Evolutionary conservation across 1,139 yeast species (phyloP).

Genomic region (Blastobotrys petasosporus): DNA sequence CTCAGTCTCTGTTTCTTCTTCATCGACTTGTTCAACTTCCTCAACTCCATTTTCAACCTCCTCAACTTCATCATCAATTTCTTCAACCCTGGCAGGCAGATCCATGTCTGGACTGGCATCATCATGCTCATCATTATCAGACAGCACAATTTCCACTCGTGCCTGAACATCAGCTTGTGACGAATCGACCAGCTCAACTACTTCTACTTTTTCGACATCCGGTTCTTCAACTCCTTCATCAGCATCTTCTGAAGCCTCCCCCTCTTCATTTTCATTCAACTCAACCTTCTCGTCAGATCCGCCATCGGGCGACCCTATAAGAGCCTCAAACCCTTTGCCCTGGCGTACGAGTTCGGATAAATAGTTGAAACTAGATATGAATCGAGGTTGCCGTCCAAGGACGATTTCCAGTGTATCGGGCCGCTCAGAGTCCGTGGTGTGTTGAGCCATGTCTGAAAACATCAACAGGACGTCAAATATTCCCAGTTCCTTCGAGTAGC

Average conservation of each 20-base stretch:
- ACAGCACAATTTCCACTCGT: background rate
- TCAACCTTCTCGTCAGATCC: background rate
- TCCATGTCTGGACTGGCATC: background rate
- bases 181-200: background rate
- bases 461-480: conserved; percentile 21
- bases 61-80: background rate
- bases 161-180: background rate
- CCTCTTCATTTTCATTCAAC: background rate
- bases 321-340: conserved; percentile 21
- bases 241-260: background rate
- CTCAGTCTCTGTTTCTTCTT: background rate
- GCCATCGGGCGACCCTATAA: conserved; percentile 1
- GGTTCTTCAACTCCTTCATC: conserved; percentile 1
- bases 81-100: background rate
- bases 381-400: conserved; percentile 17
- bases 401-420: conserved; percentile 16
- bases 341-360: conserved; percentile 18
- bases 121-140: background rate
- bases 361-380: conserved; percentile 20
- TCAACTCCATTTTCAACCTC: conserved; percentile 6
- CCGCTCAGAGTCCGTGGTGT: conserved; percentile 12
- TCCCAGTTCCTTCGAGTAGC: conserved; percentile 22
- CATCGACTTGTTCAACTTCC: background rate
- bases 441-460: conserved; percentile 18
- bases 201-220: background rate